phyloP scores from a whole-genome alignment of 75 land plant genomes.

The Pinus taeda region DNA sequence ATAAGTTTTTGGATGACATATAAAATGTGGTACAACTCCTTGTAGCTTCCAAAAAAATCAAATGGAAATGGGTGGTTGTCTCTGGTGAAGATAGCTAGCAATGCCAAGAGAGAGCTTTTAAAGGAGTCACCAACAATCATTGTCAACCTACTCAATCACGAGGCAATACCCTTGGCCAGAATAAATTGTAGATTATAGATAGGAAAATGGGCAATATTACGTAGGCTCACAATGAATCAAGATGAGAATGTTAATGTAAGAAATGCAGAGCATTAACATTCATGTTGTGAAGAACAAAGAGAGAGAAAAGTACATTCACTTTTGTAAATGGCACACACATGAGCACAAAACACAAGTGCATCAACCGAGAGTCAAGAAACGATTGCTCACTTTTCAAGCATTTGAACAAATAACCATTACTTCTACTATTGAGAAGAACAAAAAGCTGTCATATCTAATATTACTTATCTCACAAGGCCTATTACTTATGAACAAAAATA shows the following conservation, averaged over 20 bases:
- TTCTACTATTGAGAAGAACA: neutral
- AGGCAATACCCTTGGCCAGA: too few relatives aligned
- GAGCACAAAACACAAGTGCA: neutral
- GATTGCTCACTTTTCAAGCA: neutral
- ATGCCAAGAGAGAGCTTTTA: too few relatives aligned
- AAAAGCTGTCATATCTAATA: neutral
- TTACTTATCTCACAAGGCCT: neutral
- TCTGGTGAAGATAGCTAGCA: too few relatives aligned
- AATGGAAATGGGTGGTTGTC: too few relatives aligned
- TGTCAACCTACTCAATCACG: too few relatives aligned
- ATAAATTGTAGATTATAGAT: too few relatives aligned
- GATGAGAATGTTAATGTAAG: too few relatives aligned
- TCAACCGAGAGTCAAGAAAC: neutral
- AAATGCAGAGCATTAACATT: too few relatives aligned
- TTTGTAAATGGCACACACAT: neutral
- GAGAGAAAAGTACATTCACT: neutral
- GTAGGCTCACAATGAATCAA: too few relatives aligned
- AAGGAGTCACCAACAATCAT: too few relatives aligned
- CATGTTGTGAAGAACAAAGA: neutral
- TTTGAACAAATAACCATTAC: neutral
- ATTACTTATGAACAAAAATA: neutral
- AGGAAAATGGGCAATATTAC: too few relatives aligned
- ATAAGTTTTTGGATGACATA: neutral
- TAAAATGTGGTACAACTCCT: neutral
- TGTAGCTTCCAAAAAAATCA: neutral